Conservation (phyloP, 2,329 filamentous ascomycete genomes). For the Aspergillus glaucus region DNA sequence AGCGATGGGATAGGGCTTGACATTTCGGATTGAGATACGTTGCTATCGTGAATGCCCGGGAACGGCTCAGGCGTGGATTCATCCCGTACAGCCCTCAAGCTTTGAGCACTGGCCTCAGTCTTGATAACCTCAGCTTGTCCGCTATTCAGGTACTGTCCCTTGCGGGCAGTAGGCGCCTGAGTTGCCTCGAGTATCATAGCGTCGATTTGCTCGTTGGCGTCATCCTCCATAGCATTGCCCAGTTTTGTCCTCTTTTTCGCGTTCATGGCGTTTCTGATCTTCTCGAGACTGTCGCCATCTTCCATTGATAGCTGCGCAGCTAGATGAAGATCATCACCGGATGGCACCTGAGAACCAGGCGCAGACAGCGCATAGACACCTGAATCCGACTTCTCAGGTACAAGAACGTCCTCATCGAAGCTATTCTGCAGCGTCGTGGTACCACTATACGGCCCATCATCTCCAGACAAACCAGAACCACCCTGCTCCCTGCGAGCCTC, state of each 20-base stretch:
- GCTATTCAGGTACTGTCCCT: slow-evolving; percentile 10
- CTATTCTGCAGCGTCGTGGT: slow-evolving; percentile 1
- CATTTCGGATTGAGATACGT: no score
- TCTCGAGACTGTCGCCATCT: neutral
- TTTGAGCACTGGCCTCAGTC: slow-evolving; percentile 5
- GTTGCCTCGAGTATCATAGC: neutral
- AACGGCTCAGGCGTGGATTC: neutral
- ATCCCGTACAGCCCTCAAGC: slow-evolving; percentile 8
- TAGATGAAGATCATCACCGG: slow-evolving; percentile 2
- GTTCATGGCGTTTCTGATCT: neutral
- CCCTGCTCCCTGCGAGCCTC: slow-evolving; percentile 6
- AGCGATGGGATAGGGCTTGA: slow-evolving; percentile 1
- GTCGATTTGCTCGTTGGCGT: neutral
- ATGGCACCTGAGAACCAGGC: slow-evolving; percentile 5
- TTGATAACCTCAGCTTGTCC: slow-evolving; percentile 9
- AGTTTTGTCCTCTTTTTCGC: neutral
- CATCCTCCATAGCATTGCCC: neutral
- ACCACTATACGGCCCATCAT: no score
- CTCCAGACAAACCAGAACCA: no score
- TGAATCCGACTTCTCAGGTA: neutral
- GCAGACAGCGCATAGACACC: slow-evolving; percentile 9
- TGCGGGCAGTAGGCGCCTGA: slow-evolving; percentile 2
- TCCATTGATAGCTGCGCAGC: neutral
- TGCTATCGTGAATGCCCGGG: neutral
- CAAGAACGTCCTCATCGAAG: slow-evolving; percentile 10